Evolutionary conservation across 352 stramenopile genomes (phyloP).

Genomic region (Phytophthora hibernalis): DNA sequence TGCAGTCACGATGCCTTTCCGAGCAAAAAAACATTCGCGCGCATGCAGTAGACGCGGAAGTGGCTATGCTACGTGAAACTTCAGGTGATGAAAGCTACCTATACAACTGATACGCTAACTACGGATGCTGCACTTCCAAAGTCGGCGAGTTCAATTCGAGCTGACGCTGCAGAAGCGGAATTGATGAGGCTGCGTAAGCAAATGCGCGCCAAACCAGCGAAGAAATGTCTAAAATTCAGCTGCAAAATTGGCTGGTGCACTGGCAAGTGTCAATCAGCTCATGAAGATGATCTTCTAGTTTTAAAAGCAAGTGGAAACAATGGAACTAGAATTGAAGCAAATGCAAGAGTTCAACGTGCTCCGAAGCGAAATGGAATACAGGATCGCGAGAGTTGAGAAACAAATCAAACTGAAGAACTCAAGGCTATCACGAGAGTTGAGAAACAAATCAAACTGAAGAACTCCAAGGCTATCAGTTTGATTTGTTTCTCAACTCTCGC

Average conservation of each 20-base stretch:
- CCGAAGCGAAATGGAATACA: slow-evolving; percentile 31
- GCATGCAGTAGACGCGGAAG: slow-evolving; percentile 6
- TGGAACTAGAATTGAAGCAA: neutral
- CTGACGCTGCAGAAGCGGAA: slow-evolving; percentile 15
- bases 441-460: slow-evolving; percentile 19
- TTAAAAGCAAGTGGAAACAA: neutral
- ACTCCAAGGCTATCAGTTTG: no score
- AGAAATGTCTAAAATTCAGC: slow-evolving; percentile 16
- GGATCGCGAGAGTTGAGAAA: slow-evolving; percentile 20
- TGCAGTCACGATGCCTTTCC: slow-evolving; percentile 10
- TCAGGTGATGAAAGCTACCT: slow-evolving; percentile 3
- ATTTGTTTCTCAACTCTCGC: slow-evolving; percentile 24
- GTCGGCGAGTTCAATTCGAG: slow-evolving; percentile 14
- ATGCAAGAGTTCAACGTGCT: neutral
- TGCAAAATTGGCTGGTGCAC: slow-evolving; percentile 24
- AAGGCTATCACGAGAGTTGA: slow-evolving; percentile 25
- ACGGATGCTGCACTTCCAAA: neutral
- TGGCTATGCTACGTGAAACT: slow-evolving; percentile 14
- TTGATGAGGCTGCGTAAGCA: slow-evolving; percentile 5
- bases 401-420: slow-evolving; percentile 21
- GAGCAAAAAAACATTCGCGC: slow-evolving; percentile 10
- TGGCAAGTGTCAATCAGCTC: slow-evolving; percentile 7
- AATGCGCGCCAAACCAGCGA: neutral
- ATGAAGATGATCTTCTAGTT: neutral
- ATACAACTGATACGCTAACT: neutral